Percentiles rank a stretch among this genome's conserved stretches.
These are phyloP conservation scores for Boletus coccyginus DNA, from an alignment of 768 basidiomycete genomes.

Conservation along the genomic window DNA sequence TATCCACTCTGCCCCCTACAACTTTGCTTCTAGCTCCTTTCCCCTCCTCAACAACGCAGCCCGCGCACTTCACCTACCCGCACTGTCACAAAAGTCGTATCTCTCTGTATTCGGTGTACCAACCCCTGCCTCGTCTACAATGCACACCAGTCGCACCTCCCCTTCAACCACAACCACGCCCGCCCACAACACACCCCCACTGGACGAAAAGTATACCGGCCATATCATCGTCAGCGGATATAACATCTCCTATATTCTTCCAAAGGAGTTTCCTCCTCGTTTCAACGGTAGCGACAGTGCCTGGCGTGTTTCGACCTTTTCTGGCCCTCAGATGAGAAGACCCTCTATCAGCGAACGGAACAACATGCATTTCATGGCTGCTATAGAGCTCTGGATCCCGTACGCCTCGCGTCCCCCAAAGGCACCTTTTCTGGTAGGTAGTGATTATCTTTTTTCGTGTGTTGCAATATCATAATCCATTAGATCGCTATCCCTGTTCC, in stretches of 20 bases:
- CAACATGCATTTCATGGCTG: slow-evolving; percentile 75
- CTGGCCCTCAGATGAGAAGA: slow-evolving; percentile 41
- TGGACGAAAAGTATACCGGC: slow-evolving; percentile 70
- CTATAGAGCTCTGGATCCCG: slow-evolving; percentile 73
- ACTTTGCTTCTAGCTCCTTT: slow-evolving; percentile 60
- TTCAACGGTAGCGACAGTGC: slow-evolving; percentile 24
- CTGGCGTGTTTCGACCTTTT: slow-evolving; percentile 22
- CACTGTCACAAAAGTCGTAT: slow-evolving; percentile 59
- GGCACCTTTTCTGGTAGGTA: slow-evolving; percentile 69
- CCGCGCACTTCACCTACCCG: slow-evolving; percentile 62
- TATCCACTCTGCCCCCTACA: slow-evolving; percentile 66
- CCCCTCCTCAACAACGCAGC: slow-evolving; percentile 70
- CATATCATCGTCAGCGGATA: slow-evolving; percentile 76
- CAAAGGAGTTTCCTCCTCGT: slow-evolving; percentile 55
- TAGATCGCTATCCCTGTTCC: slow-evolving; percentile 78
- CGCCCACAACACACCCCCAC: slow-evolving; percentile 33
- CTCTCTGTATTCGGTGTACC: slow-evolving; percentile 50
- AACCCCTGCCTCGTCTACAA: slow-evolving; percentile 32
- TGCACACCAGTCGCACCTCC: slow-evolving; percentile 34
- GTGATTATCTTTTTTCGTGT: neutral
- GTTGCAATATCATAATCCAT: slow-evolving; percentile 6
- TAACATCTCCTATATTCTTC: slow-evolving; percentile 71
- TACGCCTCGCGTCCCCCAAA: slow-evolving; percentile 64
- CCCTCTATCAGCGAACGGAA: slow-evolving; percentile 55
- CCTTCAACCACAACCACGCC: slow-evolving; percentile 27